Percentiles rank a stretch among this genome's conserved stretches.
Conservation (phyloP, 2,329 filamentous ascomycete genomes). For the Cladophialophora psammophila region DNA sequence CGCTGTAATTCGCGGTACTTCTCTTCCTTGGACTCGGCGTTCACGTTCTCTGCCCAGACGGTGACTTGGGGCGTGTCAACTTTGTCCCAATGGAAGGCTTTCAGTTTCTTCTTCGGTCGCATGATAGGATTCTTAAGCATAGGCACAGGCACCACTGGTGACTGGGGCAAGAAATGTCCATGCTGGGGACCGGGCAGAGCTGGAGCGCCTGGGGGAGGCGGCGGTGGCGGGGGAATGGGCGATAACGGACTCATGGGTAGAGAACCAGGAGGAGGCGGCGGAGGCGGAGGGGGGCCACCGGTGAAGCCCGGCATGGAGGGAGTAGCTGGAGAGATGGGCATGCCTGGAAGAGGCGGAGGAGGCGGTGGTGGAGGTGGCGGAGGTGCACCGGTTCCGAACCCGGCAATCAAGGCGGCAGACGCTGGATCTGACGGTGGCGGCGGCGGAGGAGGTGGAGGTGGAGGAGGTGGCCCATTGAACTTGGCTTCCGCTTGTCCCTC, state of each 20-base stretch:
- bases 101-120: slow-evolving; percentile 98
- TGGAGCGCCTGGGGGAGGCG: slow-evolving; percentile 71
- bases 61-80: slow-evolving; percentile 90
- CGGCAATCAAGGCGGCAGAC: slow-evolving; percentile 42
- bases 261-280: slow-evolving; percentile 56
- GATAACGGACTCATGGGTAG: slow-evolving; percentile 45
- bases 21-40: slow-evolving; percentile 88
- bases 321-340: slow-evolving; percentile 57
- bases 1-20: slow-evolving; percentile 93
- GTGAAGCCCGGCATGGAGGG: slow-evolving; percentile 52
- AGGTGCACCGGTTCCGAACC: slow-evolving; percentile 54
- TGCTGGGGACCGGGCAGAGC: slow-evolving; percentile 64
- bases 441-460: slow-evolving; percentile 46
- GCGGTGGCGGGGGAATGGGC: slow-evolving; percentile 64
- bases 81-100: slow-evolving; percentile 99
- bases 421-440: slow-evolving; percentile 43
- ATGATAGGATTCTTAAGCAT: slow-evolving; percentile 78
- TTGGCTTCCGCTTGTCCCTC: slow-evolving; percentile 65
- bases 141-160: slow-evolving; percentile 63
- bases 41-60: slow-evolving; percentile 90
- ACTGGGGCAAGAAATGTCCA: slow-evolving; percentile 77
- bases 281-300: slow-evolving; percentile 50
- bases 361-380: slow-evolving; percentile 61
- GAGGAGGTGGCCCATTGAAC: slow-evolving; percentile 49
- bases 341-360: slow-evolving; percentile 51